phyloP scores from a whole-genome alignment of 495 filamentous ascomycete species.

The Platismatia glauca region DNA sequence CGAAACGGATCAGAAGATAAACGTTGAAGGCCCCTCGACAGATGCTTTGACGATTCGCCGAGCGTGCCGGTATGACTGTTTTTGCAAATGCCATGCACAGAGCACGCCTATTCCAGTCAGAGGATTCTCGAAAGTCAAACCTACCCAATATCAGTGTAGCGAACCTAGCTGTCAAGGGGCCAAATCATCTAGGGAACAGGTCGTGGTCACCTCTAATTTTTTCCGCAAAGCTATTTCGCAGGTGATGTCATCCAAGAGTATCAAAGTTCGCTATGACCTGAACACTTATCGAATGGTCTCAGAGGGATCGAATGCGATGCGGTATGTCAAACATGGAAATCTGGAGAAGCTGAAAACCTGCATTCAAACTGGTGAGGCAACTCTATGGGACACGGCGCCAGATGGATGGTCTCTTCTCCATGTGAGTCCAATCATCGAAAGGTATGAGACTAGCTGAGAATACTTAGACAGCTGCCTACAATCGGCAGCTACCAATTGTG shows the following conservation, averaged over 20 bases:
- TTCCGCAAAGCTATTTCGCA: constrained; percentile 17
- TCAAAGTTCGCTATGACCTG: constrained; percentile 18
- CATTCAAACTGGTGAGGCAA: constrained; percentile 12
- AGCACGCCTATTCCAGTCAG: background rate
- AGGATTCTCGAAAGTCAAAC: background rate
- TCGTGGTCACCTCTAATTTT: background rate
- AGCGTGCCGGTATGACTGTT: constrained; percentile 15
- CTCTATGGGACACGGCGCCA: constrained; percentile 15
- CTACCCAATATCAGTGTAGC: background rate
- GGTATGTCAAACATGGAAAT: constrained; percentile 15
- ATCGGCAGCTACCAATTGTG: constrained; percentile 15
- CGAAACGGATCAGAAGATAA: background rate
- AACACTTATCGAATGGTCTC: constrained; percentile 16
- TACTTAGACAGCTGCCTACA: constrained; percentile 11
- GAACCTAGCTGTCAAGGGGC: constrained; percentile 7
- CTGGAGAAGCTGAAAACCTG: constrained; percentile 13
- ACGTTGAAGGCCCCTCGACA: background rate
- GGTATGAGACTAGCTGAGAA: background rate
- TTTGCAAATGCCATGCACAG: constrained; percentile 11
- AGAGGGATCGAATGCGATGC: constrained; percentile 14
- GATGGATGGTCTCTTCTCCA: constrained; percentile 22
- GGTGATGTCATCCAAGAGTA: constrained; percentile 11
- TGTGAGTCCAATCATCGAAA: background rate
- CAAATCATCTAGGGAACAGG: background rate
- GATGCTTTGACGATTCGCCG: constrained; percentile 1